Conservation (phyloP, 441 rosid species). For the Euphorbia celastroides region DNA sequence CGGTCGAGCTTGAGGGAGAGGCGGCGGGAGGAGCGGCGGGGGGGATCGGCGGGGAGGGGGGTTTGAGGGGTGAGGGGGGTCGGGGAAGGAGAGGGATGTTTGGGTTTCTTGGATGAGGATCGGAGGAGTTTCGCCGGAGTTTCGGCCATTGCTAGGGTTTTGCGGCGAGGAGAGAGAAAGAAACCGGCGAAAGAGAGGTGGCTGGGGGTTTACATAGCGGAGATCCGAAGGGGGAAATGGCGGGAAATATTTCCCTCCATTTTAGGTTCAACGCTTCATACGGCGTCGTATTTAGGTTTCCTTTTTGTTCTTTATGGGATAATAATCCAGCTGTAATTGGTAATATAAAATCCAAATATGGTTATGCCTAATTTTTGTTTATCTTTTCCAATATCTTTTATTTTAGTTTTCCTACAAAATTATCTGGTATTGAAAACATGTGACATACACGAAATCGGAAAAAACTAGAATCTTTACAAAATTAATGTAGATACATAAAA, state of each 20-base stretch:
- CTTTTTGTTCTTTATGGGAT: background rate
- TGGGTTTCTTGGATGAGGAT: slow-evolving; percentile 31
- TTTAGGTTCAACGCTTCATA: background rate
- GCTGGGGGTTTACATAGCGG: slow-evolving; percentile 2
- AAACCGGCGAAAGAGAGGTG: background rate
- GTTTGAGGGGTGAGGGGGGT: slow-evolving; percentile 47
- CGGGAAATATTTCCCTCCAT: slow-evolving; percentile 55
- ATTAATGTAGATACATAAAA: too few relatives aligned
- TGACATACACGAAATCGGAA: too few relatives aligned
- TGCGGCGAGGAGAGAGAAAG: slow-evolving; percentile 12
- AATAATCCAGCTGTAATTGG: too few relatives aligned
- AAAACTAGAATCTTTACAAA: too few relatives aligned
- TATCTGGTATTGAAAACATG: too few relatives aligned
- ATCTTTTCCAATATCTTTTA: too few relatives aligned
- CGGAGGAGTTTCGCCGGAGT: slow-evolving; percentile 35
- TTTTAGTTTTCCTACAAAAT: too few relatives aligned
- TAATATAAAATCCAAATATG: background rate
- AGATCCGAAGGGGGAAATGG: slow-evolving; percentile 29
- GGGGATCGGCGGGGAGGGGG: slow-evolving; percentile 35
- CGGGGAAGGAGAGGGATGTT: slow-evolving; percentile 30
- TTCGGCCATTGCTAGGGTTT: slow-evolving; percentile 41
- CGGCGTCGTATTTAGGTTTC: background rate
- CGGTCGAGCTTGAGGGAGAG: slow-evolving; percentile 32
- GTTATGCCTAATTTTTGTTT: too few relatives aligned
- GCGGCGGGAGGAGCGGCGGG: slow-evolving; percentile 66